A percentile compares a stretch with the other conserved stretches of the same genome.
phyloP scores from a whole-genome alignment of 176 grass and related monocot species.

The Calamus simplicifolius region DNA sequence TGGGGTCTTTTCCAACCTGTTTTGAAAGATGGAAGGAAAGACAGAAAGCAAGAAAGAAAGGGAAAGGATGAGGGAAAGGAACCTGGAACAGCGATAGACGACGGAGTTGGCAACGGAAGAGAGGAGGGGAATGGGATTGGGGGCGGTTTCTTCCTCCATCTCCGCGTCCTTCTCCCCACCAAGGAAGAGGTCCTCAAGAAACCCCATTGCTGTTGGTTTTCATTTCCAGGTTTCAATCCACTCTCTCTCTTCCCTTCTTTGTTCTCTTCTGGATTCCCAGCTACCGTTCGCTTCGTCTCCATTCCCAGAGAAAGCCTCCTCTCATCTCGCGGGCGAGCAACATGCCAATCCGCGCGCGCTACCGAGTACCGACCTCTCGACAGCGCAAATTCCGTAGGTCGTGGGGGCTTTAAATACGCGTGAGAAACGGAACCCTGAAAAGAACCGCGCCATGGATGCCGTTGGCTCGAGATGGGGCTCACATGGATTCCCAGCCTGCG shows the following conservation, averaged over 20 bases:
- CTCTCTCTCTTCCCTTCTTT: neutral
- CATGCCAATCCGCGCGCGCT: neutral
- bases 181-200: constrained; percentile 48
- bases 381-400: neutral
- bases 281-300: constrained; percentile 1
- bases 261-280: neutral
- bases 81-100: constrained; percentile 59
- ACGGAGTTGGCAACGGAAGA: constrained; percentile 60
- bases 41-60: too few relatives aligned
- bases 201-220: neutral
- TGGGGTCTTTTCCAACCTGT: too few relatives aligned
- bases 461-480: too few relatives aligned
- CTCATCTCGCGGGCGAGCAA: too few relatives aligned
- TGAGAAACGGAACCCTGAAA: too few relatives aligned
- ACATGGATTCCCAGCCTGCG: too few relatives aligned
- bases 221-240: too few relatives aligned
- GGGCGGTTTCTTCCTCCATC: constrained; percentile 30
- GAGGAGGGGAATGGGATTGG: constrained; percentile 36
- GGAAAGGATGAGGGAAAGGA: neutral
- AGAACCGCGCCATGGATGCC: too few relatives aligned
- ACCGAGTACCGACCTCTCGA: too few relatives aligned
- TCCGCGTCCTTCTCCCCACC: neutral
- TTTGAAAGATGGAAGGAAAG: too few relatives aligned
- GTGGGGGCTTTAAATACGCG: neutral
- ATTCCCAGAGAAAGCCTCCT: too few relatives aligned